Evolutionary conservation across 306 rosid species (phyloP).

Genomic region (Prunus armeniaca): DNA sequence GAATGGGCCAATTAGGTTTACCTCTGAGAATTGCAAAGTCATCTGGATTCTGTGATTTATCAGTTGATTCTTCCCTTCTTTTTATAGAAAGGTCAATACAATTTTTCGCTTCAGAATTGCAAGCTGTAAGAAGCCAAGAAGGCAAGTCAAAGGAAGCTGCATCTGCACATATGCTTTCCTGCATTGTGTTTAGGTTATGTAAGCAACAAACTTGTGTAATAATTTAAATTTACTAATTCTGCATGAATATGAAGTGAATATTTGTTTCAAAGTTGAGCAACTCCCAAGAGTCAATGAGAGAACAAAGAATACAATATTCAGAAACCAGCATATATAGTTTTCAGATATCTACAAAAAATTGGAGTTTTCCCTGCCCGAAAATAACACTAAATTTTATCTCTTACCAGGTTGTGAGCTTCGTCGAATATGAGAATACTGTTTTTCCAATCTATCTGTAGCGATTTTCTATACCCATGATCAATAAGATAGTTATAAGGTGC

Average conservation of each 20-base stretch:
- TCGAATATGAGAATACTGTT: constrained; percentile 89
- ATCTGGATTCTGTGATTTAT: constrained; percentile 69
- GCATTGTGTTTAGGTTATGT: constrained; percentile 30
- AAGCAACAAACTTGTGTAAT: constrained; percentile 27
- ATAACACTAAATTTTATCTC: background rate
- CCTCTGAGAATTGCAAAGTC: constrained; percentile 93
- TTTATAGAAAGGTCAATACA: constrained; percentile 62
- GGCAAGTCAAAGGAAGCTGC: constrained; percentile 97
- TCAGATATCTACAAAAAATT: constrained; percentile 3
- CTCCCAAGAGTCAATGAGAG: constrained; percentile 11
- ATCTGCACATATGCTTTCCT: constrained; percentile 95
- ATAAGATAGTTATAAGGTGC: constrained; percentile 97
- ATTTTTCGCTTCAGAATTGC: constrained; percentile 78
- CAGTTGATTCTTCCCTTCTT: constrained; percentile 75
- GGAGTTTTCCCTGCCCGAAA: background rate
- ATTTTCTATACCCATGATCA: constrained; percentile 59
- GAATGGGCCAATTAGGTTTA: constrained; percentile 27
- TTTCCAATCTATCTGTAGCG: constrained; percentile 55
- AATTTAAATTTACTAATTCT: background rate
- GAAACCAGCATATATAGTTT: background rate
- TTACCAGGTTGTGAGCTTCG: constrained; percentile 97
- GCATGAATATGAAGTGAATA: background rate
- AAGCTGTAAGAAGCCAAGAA: constrained; percentile 82
- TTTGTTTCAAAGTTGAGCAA: background rate
- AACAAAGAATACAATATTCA: constrained; percentile 12